Percentiles rank a stretch among this genome's conserved stretches.
These are phyloP conservation scores for Coemansia sp. DNA, from an alignment of 192 early-diverging fungal genomes.

Conservation along the genomic window DNA sequence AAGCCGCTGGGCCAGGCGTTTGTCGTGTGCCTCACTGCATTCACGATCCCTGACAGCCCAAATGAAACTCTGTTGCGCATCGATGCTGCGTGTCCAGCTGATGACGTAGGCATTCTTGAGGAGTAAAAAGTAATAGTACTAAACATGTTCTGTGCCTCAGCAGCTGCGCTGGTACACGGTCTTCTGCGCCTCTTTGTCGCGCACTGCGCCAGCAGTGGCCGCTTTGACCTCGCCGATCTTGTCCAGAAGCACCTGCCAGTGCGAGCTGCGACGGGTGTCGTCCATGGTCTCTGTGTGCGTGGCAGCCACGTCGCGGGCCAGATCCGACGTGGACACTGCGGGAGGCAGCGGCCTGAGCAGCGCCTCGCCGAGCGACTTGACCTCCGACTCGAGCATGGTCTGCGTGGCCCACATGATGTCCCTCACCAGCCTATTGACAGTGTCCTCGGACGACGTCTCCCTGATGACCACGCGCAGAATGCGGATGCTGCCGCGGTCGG, in stretches of 20 bases:
- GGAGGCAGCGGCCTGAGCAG: slow-evolving; percentile 33
- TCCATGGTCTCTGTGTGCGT: slow-evolving; percentile 16
- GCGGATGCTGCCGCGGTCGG: slow-evolving; percentile 48
- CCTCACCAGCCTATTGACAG: slow-evolving; percentile 55
- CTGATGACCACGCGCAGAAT: slow-evolving; percentile 71
- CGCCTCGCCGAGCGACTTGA: slow-evolving; percentile 37
- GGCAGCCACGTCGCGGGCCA: slow-evolving; percentile 27
- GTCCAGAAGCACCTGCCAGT: slow-evolving; percentile 33
- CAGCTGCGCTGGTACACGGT: slow-evolving; percentile 40
- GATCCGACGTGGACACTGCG: slow-evolving; percentile 29
- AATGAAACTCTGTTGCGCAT: slow-evolving; percentile 20
- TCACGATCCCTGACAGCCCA: background rate
- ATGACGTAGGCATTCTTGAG: slow-evolving; percentile 17
- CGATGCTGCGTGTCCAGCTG: slow-evolving; percentile 32
- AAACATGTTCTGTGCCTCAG: slow-evolving; percentile 6
- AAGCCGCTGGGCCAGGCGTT: slow-evolving; percentile 27
- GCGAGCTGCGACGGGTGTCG: slow-evolving; percentile 22
- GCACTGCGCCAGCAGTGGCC: background rate
- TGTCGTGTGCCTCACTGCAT: slow-evolving; percentile 32
- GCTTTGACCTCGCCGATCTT: slow-evolving; percentile 39
- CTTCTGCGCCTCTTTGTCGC: slow-evolving; percentile 22
- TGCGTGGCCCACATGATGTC: slow-evolving; percentile 60
- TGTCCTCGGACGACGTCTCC: slow-evolving; percentile 59
- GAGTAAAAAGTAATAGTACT: background rate
- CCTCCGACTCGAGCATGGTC: slow-evolving; percentile 47